Evolutionary conservation across 192 early-diverging fungal species (phyloP).

Genomic region (Coemansia pectinata): DNA sequence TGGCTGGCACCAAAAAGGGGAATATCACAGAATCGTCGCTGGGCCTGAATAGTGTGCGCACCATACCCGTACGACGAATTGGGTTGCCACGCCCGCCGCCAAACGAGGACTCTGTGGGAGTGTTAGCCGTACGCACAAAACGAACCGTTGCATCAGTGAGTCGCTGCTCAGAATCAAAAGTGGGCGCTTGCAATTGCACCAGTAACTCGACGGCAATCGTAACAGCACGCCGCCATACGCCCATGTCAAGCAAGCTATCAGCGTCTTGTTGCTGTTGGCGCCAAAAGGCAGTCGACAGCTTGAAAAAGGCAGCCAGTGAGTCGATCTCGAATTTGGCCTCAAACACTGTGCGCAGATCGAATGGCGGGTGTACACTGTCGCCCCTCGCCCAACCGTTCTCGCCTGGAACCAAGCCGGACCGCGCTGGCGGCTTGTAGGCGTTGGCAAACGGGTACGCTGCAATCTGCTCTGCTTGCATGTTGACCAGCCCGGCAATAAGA

Average conservation of each 20-base stretch:
- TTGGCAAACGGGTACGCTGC: slow-evolving; percentile 57
- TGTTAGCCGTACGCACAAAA: slow-evolving; percentile 29
- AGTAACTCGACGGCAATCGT: slow-evolving; percentile 37
- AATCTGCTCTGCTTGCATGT: slow-evolving; percentile 56
- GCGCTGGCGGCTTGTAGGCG: slow-evolving; percentile 57
- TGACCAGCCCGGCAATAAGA: slow-evolving; percentile 55
- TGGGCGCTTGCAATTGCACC: slow-evolving; percentile 47
- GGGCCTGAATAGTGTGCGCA: slow-evolving; percentile 59
- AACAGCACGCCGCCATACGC: slow-evolving; percentile 51
- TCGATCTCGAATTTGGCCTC: slow-evolving; percentile 70
- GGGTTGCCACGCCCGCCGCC: slow-evolving; percentile 48
- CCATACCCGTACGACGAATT: slow-evolving; percentile 39
- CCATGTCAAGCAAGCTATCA: slow-evolving; percentile 18
- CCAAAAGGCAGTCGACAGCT: slow-evolving; percentile 57
- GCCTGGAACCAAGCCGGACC: slow-evolving; percentile 26
- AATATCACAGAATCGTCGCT: slow-evolving; percentile 61
- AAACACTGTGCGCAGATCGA: slow-evolving; percentile 46
- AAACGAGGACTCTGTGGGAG: slow-evolving; percentile 51
- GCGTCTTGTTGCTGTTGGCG: slow-evolving; percentile 11
- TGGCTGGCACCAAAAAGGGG: slow-evolving; percentile 63
- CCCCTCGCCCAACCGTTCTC: slow-evolving; percentile 26
- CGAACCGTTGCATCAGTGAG: slow-evolving; percentile 27
- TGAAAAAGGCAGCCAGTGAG: slow-evolving; percentile 61
- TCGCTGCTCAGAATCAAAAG: slow-evolving; percentile 31
- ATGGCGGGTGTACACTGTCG: slow-evolving; percentile 52